phyloP scores from a whole-genome alignment of 169 alveolate genomes.

The Plasmodium cynomolgi region DNA sequence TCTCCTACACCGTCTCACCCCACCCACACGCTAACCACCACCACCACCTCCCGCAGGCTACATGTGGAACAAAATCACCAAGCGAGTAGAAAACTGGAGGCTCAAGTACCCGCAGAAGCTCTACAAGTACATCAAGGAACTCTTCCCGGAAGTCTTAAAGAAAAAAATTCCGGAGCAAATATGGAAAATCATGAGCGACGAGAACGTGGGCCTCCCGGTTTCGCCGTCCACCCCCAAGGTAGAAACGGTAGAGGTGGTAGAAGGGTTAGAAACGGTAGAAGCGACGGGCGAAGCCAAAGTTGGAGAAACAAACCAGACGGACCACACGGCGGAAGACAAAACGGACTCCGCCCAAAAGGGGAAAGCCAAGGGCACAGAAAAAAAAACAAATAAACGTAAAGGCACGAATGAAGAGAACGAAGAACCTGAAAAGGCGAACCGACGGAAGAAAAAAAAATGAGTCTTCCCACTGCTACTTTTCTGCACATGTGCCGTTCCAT shows the following conservation, averaged over 20 bases:
- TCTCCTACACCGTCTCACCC: not conserved
- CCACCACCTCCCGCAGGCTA: conserved; percentile 73
- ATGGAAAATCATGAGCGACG: conserved; percentile 51
- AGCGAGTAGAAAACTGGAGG: conserved; percentile 86
- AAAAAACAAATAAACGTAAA: conserved; percentile 22
- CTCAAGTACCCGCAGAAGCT: conserved; percentile 81
- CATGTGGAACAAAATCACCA: conserved; percentile 86
- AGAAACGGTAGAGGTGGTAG: not conserved
- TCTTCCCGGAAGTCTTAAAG: conserved; percentile 63
- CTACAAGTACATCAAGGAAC: conserved; percentile 70
- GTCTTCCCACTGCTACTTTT: not conserved
- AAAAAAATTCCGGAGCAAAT: conserved; percentile 46
- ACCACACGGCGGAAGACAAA: not conserved
- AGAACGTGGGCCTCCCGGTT: not conserved
- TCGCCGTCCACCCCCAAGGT: not conserved
- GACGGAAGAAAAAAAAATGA: conserved; percentile 14
- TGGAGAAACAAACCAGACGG: not conserved
- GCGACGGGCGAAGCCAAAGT: not conserved
- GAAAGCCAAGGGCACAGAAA: not conserved
- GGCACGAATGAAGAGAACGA: not conserved
- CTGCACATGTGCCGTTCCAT: not conserved
- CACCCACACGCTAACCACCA: not conserved
- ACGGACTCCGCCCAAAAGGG: not conserved
- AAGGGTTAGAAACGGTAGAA: not conserved
- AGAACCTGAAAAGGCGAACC: not conserved